Base-by-base conservation (phyloP, 768 basidiomycete species). In the Russula vinacea region DNA sequence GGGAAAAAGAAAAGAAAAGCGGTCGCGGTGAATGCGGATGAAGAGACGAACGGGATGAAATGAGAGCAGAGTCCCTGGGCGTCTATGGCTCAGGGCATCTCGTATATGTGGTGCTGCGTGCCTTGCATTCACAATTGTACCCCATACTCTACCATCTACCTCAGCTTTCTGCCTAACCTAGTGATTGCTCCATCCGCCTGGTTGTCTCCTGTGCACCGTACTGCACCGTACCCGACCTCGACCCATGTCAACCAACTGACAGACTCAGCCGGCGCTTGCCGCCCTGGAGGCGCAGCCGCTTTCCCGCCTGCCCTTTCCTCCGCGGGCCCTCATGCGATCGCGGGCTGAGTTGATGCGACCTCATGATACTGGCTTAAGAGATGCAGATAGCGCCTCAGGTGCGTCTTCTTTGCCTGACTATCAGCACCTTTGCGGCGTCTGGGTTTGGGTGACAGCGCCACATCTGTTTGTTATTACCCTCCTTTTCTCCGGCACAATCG, bases 341-440 rank as follows among this genome's bases (percentile, higher is more conserved):
- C n/a, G 39, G 39, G 29, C 29, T 2, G 5, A 5, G 29, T 29
- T 29, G 29, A 29, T 29, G 29, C 29, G 29, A 29, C 29, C 29
- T 13, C 39, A 44, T 9, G 9, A 4, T 35, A 22, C 19, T 42
- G 55, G 14, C 55, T 56, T 56, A 56, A 40, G 33, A 10, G 17
- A 22, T 53, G 22, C 54, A n/a, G 11, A 13, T 26, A 2, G 22
- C n/a, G 35, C 53, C 53, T 55, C 53, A 55, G 13, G 5, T 39
- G 26, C 8, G 19, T 17, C 29, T 13, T 42, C 56, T 32, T 56
- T 26, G 56, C 42, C 44, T 32, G 9, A n/a, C 56, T 22, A 33
- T 57, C 56, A 19, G 56, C 40, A 6, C 40, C 32, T 29, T 56
- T 19, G 17, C 56, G 56, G 56, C 45, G 45, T 47, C 45, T n/a